Base-by-base conservation (phyloP, 139 green algal genomes). In the Zygnema circumcarinatum region DNA sequence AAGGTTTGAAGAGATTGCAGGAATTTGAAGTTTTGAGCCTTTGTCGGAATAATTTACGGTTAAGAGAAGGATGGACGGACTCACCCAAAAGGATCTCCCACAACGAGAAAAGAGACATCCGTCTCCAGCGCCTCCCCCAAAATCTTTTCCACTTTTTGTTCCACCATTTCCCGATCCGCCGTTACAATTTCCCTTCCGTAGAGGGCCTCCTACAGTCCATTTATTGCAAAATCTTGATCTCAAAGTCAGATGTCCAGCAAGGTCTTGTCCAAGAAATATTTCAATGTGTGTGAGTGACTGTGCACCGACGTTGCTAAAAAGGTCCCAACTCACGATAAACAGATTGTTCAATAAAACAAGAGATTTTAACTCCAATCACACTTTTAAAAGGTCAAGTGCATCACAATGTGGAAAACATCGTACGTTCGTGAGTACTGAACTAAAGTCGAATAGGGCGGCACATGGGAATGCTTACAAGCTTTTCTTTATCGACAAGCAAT, bases 41-140 rank as follows among this genome's bases (percentile, higher is more conserved):
- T n/a, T n/a, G n/a, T n/a, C n/a, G n/a, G n/a, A n/a, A n/a, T n/a
- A n/a, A n/a, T n/a, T n/a, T n/a, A n/a, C n/a, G n/a, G n/a, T n/a
- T n/a, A n/a, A n/a, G n/a, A n/a, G n/a, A n/a, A n/a, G n/a, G n/a
- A n/a, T n/a, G n/a, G n/a, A n/a, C n/a, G n/a, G 32, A 85, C 87
- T 16, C 68, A 91, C 87, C 87, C 96, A 82, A 98, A 99, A 0
- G 96, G 96, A 88, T 99, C 97, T 0, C 97, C 97, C 3, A 99
- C 97, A 0, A 99, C 97, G 16, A 98, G 92, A 88, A 99, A 99
- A 0, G 97, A 96, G 16, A 99, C 96, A 62, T 99, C 94, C 1
- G 87, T 76, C 21, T 87, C 85, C 1, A 94, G 82, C 2, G 97
- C 96, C 0, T 93, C 94, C 36, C 94, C 91, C 53, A 99, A 84